phyloP scores from a whole-genome alignment of 2,329 filamentous ascomycete genomes.

The Neoarthrinium moseri region DNA sequence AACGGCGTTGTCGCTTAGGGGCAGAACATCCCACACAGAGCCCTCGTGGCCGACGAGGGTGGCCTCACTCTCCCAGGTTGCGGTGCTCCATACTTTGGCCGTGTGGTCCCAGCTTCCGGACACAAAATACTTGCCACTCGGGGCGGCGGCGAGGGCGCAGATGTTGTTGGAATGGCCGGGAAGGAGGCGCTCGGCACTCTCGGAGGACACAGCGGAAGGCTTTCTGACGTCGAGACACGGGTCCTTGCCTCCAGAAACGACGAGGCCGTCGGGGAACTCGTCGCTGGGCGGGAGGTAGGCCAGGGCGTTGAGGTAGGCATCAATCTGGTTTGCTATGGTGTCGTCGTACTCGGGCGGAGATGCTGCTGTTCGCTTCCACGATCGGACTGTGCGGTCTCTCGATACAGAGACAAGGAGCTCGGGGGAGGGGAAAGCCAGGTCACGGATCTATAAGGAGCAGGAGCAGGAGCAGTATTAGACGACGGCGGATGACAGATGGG shows the following conservation, averaged over 20 bases:
- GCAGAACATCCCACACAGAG: constrained; percentile 85
- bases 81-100: constrained; percentile 82
- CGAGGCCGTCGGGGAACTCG: constrained; percentile 72
- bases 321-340: constrained; percentile 75
- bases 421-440: constrained; percentile 73
- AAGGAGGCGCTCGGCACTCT: constrained; percentile 82
- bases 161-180: constrained; percentile 87
- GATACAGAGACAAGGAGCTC: constrained; percentile 80
- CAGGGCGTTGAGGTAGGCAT: constrained; percentile 84
- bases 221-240: constrained; percentile 88
- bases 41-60: constrained; percentile 74
- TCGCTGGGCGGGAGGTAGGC: constrained; percentile 70
- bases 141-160: constrained; percentile 78
- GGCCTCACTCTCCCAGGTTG: constrained; percentile 77
- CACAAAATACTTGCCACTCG: constrained; percentile 71
- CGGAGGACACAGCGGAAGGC: constrained; percentile 62
- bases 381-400: constrained; percentile 83
- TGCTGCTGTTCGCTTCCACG: constrained; percentile 72
- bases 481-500: background rate
- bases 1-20: constrained; percentile 75
- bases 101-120: constrained; percentile 94
- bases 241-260: constrained; percentile 88
- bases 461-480: background rate
- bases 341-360: constrained; percentile 72
- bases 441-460: constrained; percentile 67